These are phyloP conservation scores for Spergularia marina DNA, from an alignment of 148 eudicot species.

Conservation along the genomic window DNA sequence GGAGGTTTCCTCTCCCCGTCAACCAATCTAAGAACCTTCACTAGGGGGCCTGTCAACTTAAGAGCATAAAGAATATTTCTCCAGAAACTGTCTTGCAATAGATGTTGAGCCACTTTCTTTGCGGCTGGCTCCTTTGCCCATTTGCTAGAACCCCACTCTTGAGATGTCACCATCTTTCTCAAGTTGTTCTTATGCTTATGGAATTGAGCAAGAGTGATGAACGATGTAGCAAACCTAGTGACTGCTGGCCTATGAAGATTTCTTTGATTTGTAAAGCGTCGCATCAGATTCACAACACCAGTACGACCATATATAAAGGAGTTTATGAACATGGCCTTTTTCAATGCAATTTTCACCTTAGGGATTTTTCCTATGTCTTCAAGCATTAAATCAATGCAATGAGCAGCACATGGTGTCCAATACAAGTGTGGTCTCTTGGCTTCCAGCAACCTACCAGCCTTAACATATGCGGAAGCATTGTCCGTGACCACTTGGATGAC, in stretches of 20 bases:
- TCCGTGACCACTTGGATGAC: too few species aligned
- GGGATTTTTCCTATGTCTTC: too few species aligned
- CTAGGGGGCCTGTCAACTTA: constrained; percentile 15
- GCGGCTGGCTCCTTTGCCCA: background rate
- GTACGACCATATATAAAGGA: background rate
- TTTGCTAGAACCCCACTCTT: constrained; percentile 7
- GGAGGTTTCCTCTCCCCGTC: constrained; percentile 18
- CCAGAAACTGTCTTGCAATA: constrained; percentile 11
- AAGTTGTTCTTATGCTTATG: constrained; percentile 10
- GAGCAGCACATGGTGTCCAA: constrained; percentile 16
- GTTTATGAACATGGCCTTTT: too few species aligned
- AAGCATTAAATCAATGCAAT: constrained; percentile 14
- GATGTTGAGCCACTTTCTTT: background rate
- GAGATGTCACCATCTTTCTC: constrained; percentile 24
- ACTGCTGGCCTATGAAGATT: background rate
- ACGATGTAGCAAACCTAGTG: constrained; percentile 14
- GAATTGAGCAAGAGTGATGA: constrained; percentile 12
- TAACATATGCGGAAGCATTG: too few species aligned
- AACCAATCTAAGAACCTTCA: constrained; percentile 27
- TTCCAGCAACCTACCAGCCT: constrained; percentile 11
- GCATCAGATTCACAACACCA: constrained; percentile 2
- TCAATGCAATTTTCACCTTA: too few species aligned
- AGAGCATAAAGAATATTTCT: constrained; percentile 9
- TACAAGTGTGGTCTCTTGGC: background rate
- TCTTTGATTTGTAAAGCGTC: constrained; percentile 15